Base-by-base conservation (phyloP, 139 green algal species). In the Tetraselmis striata region DNA sequence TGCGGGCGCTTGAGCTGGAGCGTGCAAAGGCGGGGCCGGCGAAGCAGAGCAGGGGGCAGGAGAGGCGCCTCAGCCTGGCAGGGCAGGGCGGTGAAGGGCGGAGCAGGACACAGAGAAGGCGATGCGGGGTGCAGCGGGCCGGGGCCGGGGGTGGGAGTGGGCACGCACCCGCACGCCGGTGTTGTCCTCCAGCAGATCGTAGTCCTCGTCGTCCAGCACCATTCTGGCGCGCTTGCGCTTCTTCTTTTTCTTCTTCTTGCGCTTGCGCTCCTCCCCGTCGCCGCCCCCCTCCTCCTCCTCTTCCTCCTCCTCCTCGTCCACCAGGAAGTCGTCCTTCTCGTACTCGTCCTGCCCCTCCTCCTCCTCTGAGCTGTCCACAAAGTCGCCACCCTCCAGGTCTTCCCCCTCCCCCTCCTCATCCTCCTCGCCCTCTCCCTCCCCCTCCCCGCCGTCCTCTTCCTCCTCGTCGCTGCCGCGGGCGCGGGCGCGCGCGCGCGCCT, bases 181-280 rank as follows among this genome's bases (percentile, higher is more conserved):
- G 79, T 94, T 91, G 77, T 97, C 94, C 84, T 97, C 92, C 78
- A 98, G 85, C 81, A 98, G 86, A 30, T 96, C 92, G 79, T 95
- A 97, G 82, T 98, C 95, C 74, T 98, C 94, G n/a, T 98, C 93
- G 76, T 98, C 94, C 24, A 98, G 87, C 31, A 92, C 84, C 76
- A 90, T 86, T n/a, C 92, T 67, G 45, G 45, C 85, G 25, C 76
- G 59, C n/a, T 85, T 5, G 23, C 79, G 75, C 22, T 85, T 80
- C 18, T 82, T 83, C n/a, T 85, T 78, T 27, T 83, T 82, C 22
- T 85, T 80, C 2, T 82, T 83, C n/a, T 85, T 78, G 27, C 82
- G 82, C 84, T 92, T 92, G 77, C 85, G 81, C 79, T 91, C 90
- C 59, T 90, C n/a, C 59, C 28, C 75, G 1, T 85, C 78, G n/a